Conservation (phyloP, 2,329 filamentous ascomycete genomes). For the Fusarium guadeloupense region DNA sequence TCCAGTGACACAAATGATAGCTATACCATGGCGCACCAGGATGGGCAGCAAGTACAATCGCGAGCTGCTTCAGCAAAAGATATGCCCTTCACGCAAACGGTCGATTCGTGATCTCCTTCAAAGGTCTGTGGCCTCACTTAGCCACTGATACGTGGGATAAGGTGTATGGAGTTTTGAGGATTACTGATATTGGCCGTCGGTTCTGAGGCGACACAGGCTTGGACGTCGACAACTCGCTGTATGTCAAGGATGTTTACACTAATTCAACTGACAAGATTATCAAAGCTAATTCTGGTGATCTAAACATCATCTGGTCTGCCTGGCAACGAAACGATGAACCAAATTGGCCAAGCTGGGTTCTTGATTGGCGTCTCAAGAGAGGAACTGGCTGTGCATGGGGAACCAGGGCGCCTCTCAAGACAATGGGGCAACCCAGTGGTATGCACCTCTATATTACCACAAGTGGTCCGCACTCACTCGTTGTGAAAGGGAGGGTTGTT, state of each 20-base stretch:
- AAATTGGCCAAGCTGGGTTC: slow-evolving; percentile 34
- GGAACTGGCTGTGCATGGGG: slow-evolving; percentile 32
- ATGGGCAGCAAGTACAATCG: slow-evolving; percentile 14
- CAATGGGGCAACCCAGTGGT: not conserved
- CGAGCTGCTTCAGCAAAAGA: slow-evolving; percentile 2
- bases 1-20: slow-evolving; percentile 14
- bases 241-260: slow-evolving; percentile 16
- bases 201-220: not conserved
- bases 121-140: slow-evolving; percentile 20
- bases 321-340: slow-evolving; percentile 13
- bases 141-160: slow-evolving; percentile 32
- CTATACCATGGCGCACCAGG: slow-evolving; percentile 20
- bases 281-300: not conserved
- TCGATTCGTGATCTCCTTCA: slow-evolving; percentile 16
- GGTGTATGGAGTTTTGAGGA: slow-evolving; percentile 25
- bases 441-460: slow-evolving; percentile 7
- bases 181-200: slow-evolving; percentile 17
- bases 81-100: slow-evolving; percentile 23
- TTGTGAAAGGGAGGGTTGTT: slow-evolving; percentile 8
- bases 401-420: slow-evolving; percentile 11
- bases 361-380: slow-evolving; percentile 28
- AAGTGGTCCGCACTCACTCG: not conserved
- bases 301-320: slow-evolving; percentile 26
- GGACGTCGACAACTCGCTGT: slow-evolving; percentile 22
- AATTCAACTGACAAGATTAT: slow-evolving; percentile 27